Evolutionary conservation across 139 green algal genomes (phyloP).

Genomic region (Coelastrella sp.): DNA sequence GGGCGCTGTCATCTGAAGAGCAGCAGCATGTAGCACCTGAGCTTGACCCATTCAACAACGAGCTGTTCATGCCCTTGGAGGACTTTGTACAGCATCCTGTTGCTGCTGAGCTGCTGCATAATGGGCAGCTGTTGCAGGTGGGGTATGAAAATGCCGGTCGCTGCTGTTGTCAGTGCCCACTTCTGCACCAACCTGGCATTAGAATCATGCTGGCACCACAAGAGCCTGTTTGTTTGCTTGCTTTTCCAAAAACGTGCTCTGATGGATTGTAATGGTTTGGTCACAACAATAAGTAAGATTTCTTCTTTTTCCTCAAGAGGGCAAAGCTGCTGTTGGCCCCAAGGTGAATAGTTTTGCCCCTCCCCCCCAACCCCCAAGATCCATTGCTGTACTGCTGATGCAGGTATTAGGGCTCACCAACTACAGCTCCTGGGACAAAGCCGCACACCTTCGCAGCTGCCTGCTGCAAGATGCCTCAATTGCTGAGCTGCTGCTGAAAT

Average conservation of each 20-base stretch:
- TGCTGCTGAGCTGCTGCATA: not conserved
- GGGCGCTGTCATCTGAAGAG: not conserved
- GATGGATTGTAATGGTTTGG: too few relatives aligned
- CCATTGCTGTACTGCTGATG: too few relatives aligned
- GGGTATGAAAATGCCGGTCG: not conserved
- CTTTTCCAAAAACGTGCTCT: too few relatives aligned
- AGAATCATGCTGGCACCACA: too few relatives aligned
- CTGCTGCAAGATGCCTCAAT: not conserved
- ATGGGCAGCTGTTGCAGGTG: not conserved
- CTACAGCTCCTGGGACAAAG: not conserved
- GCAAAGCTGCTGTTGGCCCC: too few relatives aligned
- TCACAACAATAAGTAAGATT: too few relatives aligned
- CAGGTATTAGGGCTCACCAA: not conserved
- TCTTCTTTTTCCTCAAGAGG: too few relatives aligned
- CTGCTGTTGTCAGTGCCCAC: too few relatives aligned
- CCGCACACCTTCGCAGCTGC: not conserved
- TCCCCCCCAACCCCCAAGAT: too few relatives aligned
- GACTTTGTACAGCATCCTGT: conserved; percentile 80
- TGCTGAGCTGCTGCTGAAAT: conserved; percentile 43
- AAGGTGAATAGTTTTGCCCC: too few relatives aligned
- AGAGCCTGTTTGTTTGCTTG: too few relatives aligned
- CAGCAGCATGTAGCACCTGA: not conserved
- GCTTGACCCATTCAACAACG: conserved; percentile 47
- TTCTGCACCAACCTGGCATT: too few relatives aligned
- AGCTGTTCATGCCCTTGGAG: conserved; percentile 73